Base-by-base conservation (phyloP, 345 rosid species). In the Lumnitzera racemosa region DNA sequence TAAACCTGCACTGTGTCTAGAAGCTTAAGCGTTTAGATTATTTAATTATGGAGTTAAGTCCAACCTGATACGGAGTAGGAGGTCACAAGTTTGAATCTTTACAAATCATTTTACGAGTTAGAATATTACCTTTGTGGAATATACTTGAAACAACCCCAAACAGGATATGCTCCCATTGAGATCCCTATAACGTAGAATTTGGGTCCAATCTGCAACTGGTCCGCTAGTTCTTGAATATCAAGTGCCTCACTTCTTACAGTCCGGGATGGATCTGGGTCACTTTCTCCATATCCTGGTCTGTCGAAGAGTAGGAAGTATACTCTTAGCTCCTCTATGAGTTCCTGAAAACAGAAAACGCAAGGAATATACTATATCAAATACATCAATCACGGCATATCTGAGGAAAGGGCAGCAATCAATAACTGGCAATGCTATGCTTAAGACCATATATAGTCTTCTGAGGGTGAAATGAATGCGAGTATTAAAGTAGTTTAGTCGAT, bases 201-300 rank as follows among this genome's bases (percentile, higher is more conserved):
- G 5, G 83, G 63, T 24, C 98, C 94, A 53, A 92, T 59, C 57
- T 87, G 74, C 77, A 92, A 68, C 62, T 78, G 80, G 72, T 92
- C 96, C 0, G 88, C 96, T 15, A 92, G 78, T 73, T 92, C 94
- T 81, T 85, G 81, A 58, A 89, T 74, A 70, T 92, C 96, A 62
- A 70, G 78, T 55, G 96, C 95, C 69, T 87, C 94, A 57, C 76
- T 83, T 61, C 85, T 89, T 62, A 92, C 91, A 0, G 96, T 67
- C 11, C 91, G 80, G 31, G 81, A 76, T 31, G 91, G 94, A 65
- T 85, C 46, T 20, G 96, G 98, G 70, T 92, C 96, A 67, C 98
- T 92, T 70, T 92, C 94, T 54, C 96, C 98, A 63, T 92, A 89
- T 15, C 98, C 98, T 20, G 96, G 88, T 80, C 98, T 79, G 69